Base-by-base conservation (phyloP, 345 rosid species). In the Hibiscus mutabilis region DNA sequence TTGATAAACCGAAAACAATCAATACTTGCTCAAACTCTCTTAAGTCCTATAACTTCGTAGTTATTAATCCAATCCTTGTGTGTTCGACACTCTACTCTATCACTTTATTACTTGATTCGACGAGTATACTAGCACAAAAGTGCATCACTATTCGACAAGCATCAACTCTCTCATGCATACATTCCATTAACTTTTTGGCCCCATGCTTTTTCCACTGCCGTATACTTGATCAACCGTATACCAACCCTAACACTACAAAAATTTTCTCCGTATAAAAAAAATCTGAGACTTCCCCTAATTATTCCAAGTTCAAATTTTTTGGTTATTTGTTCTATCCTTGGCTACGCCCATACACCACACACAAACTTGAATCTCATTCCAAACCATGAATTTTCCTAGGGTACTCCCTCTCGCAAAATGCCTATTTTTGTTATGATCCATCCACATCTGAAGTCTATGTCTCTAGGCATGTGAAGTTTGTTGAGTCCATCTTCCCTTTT, bases 221-320 rank as follows among this genome's bases (percentile, higher is more conserved):
- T 25, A 27, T 58, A 13, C 15, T 14, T 58, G 0, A 58, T 58
- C 6, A 24, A 58, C 2, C 0, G 0, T 4, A 5, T 58, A 3
- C n/a, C n/a, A 1, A 58, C 3, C 1, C 29, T 3, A 0, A 18
- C 9, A 5, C 3, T 4, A 0, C 2, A 57, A 22, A 1, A 0
- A 11, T 12, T 4, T 4, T 12, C n/a, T 1, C 18, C 10, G 0
- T 25, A 10, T 58, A 58, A 58, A 4, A 1, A 13, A 4, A 12
- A 11, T 24, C 13, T 47, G 1, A 1, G 4, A 16, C 3, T n/a
- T 52, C n/a, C 9, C n/a, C 2, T 2, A 52, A 52, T 52, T 52
- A 52, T n/a, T 52, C 22, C 0, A 52, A 52, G 2, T 1, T 18
- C 2, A 52, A 52, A n/a, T 2, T 52, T n/a, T 52, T 52, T n/a